Evolutionary conservation across 192 early-diverging fungal genomes (phyloP).

Genomic region (Piromyces sp.): DNA sequence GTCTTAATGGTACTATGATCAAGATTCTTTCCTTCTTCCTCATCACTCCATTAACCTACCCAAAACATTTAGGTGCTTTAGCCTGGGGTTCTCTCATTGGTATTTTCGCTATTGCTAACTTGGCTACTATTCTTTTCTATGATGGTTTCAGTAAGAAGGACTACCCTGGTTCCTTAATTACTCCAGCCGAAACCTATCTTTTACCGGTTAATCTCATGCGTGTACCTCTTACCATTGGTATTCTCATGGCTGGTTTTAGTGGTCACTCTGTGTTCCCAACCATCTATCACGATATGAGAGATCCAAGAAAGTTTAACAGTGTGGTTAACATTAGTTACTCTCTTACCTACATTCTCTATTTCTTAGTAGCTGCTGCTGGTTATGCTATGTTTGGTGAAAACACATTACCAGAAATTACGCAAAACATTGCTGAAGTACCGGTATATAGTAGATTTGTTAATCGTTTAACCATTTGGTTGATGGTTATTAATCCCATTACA

Average conservation of each 20-base stretch:
- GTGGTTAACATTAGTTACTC: constrained; percentile 39
- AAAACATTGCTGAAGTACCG: constrained; percentile 41
- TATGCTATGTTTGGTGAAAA: constrained; percentile 53
- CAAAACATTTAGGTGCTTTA: constrained; percentile 21
- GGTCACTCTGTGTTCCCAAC: constrained; percentile 51
- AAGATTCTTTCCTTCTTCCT: constrained; percentile 25
- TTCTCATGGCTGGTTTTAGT: constrained; percentile 36
- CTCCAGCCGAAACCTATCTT: constrained; percentile 29
- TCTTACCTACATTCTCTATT: constrained; percentile 24
- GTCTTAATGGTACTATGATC: constrained; percentile 10
- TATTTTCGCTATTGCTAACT: constrained; percentile 23
- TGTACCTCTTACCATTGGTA: constrained; percentile 28
- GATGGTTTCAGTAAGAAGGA: constrained; percentile 27
- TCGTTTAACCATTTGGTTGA: constrained; percentile 32
- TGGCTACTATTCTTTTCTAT: constrained; percentile 31
- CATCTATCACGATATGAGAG: constrained; percentile 46
- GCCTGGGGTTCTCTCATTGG: constrained; percentile 39
- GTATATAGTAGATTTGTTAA: constrained; percentile 28
- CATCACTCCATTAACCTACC: constrained; percentile 31
- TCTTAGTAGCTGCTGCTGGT: constrained; percentile 27
- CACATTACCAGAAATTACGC: constrained; percentile 42
- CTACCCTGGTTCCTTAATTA: constrained; percentile 33
- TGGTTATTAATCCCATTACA: constrained; percentile 50
- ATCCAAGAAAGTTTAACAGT: constrained; percentile 19
- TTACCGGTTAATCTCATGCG: constrained; percentile 20